These are phyloP conservation scores for Termitomyces heimii DNA, from an alignment of 768 basidiomycete genomes.

Conservation along the genomic window DNA sequence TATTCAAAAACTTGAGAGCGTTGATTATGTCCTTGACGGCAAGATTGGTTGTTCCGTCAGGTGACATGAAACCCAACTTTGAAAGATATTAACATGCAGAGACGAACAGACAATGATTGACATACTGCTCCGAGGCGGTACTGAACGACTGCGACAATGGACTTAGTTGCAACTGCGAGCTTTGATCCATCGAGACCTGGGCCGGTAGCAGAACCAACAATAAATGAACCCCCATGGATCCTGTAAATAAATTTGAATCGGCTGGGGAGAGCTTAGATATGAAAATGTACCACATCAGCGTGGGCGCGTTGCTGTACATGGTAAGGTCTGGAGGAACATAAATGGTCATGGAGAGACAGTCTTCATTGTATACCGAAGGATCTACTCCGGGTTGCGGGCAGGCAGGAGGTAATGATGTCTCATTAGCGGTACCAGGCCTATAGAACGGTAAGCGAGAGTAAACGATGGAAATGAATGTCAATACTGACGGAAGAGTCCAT, in stretches of 20 bases:
- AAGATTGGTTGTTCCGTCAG: constrained; percentile 64
- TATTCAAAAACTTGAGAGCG: constrained; percentile 57
- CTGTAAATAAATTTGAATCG: constrained; percentile 25
- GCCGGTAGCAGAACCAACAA: constrained; percentile 61
- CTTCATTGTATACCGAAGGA: constrained; percentile 54
- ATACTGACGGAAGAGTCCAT: constrained; percentile 66
- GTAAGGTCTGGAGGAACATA: constrained; percentile 52
- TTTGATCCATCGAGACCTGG: constrained; percentile 75
- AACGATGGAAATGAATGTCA: not conserved
- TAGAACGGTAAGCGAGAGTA: not conserved
- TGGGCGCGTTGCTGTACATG: constrained; percentile 33
- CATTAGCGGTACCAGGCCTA: constrained; percentile 48
- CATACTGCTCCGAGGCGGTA: constrained; percentile 78
- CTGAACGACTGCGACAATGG: constrained; percentile 78
- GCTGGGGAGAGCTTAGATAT: not conserved
- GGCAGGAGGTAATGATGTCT: constrained; percentile 52
- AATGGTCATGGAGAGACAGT: constrained; percentile 76
- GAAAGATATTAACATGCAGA: constrained; percentile 6
- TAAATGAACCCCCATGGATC: constrained; percentile 86
- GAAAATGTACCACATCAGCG: constrained; percentile 52
- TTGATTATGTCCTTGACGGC: constrained; percentile 66
- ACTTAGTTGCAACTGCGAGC: constrained; percentile 62
- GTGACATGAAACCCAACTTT: constrained; percentile 73
- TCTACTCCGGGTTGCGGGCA: constrained; percentile 63
- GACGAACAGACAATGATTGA: constrained; percentile 7